These are phyloP conservation scores for Dactylella cylindrospora DNA, from an alignment of 2,329 filamentous ascomycete species.

Conservation along the genomic window DNA sequence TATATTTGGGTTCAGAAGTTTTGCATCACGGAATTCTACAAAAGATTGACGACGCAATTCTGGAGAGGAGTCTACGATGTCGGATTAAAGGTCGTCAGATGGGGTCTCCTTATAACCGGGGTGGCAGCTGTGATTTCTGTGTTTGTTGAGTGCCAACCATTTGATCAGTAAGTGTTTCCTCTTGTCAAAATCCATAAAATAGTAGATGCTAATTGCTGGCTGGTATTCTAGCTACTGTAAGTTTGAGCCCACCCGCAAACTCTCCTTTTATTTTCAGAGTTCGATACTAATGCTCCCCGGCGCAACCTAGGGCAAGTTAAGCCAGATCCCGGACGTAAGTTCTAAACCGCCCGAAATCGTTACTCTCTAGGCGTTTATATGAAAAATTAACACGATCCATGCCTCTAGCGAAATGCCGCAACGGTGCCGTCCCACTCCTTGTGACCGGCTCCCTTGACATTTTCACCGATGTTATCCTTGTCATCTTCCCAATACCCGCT, in stretches of 20 bases:
- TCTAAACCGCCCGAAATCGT: neutral
- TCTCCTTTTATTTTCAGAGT: too few species aligned
- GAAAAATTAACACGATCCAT: slow-evolving; percentile 10
- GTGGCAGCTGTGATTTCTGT: slow-evolving; percentile 77
- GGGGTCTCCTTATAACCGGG: slow-evolving; percentile 76
- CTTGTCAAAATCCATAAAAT: slow-evolving; percentile 8
- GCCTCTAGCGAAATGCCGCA: slow-evolving; percentile 64
- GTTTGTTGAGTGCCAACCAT: slow-evolving; percentile 78
- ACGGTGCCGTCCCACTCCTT: slow-evolving; percentile 81
- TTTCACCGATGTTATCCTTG: slow-evolving; percentile 81
- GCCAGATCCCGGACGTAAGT: slow-evolving; percentile 76
- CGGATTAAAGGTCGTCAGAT: slow-evolving; percentile 70
- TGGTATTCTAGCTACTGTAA: slow-evolving; percentile 45
- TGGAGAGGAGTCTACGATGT: slow-evolving; percentile 77
- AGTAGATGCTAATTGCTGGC: slow-evolving; percentile 13
- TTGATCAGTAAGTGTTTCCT: slow-evolving; percentile 60
- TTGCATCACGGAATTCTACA: slow-evolving; percentile 87
- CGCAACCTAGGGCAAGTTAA: slow-evolving; percentile 69
- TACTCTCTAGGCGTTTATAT: too few species aligned
- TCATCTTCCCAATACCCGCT: slow-evolving; percentile 86
- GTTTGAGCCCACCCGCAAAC: slow-evolving; percentile 11
- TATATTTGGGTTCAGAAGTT: slow-evolving; percentile 92
- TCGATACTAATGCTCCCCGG: too few species aligned
- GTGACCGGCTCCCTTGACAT: slow-evolving; percentile 90
- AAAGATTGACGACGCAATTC: slow-evolving; percentile 76